These are phyloP conservation scores for Oryza coarctata DNA, from an alignment of 176 grass and related monocot genomes.

Conservation along the genomic window DNA sequence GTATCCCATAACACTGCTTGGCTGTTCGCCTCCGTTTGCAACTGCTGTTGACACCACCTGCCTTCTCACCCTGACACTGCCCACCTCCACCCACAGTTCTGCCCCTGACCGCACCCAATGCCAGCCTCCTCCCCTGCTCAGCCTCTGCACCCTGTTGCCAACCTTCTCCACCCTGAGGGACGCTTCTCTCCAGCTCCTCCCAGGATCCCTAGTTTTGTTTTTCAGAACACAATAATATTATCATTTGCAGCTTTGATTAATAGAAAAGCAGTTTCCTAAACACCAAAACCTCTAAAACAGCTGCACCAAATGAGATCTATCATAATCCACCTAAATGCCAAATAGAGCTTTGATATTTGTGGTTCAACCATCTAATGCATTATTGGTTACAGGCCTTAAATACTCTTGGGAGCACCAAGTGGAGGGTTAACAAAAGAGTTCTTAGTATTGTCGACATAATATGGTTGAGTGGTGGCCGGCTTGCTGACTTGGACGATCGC, in stretches of 20 bases:
- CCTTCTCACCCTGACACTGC: no score
- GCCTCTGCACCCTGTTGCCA: no score
- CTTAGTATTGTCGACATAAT: slow-evolving; percentile 92
- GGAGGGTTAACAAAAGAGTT: slow-evolving; percentile 92
- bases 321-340: not conserved
- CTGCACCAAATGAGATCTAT: not conserved
- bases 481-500: slow-evolving; percentile 89
- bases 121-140: no score
- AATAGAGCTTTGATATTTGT: not conserved
- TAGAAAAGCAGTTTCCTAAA: not conserved
- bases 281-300: not conserved
- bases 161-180: no score
- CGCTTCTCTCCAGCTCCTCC: no score
- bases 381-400: slow-evolving; percentile 75
- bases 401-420: slow-evolving; percentile 91
- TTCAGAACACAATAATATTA: not conserved
- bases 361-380: slow-evolving; percentile 17
- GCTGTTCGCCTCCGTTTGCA: no score
- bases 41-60: no score
- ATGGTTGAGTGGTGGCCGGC: slow-evolving; percentile 85
- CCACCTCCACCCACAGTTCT: no score
- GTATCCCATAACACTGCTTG: no score
- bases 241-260: not conserved
- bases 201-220: no score
- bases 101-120: no score